phyloP scores from a whole-genome alignment of 1,284 basidiomycete species.

The Tilletia horrida region DNA sequence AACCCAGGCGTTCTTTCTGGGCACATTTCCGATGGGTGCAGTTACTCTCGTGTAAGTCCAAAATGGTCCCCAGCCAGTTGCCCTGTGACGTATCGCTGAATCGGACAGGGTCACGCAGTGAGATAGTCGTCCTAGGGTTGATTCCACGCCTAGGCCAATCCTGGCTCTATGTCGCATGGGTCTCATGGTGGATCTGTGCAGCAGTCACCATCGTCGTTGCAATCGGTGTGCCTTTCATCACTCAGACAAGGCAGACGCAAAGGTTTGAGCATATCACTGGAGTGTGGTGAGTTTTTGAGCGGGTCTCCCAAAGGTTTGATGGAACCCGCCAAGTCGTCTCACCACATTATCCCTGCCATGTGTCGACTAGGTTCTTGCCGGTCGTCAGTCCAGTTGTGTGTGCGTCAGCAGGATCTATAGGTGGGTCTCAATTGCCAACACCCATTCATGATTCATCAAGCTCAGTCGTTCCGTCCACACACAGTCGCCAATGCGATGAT shows the following conservation, averaged over 20 bases:
- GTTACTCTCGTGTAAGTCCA: conserved; percentile 61
- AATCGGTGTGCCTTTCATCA: conserved; percentile 67
- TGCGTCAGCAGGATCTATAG: conserved; percentile 65
- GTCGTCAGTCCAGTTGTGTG: conserved; percentile 70
- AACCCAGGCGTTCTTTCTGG: conserved; percentile 66
- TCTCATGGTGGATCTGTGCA: conserved; percentile 71
- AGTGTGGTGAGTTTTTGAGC: conserved; percentile 26
- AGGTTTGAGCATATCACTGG: conserved; percentile 57
- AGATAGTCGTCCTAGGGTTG: conserved; percentile 57
- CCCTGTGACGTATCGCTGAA: no score
- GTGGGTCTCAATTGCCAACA: conserved; percentile 57
- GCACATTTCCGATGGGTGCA: conserved; percentile 69
- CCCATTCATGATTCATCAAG: conserved; percentile 59
- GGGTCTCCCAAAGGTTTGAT: no score
- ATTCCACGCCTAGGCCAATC: conserved; percentile 10
- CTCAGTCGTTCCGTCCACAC: conserved; percentile 56
- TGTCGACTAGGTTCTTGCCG: conserved; percentile 60
- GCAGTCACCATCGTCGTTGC: conserved; percentile 63
- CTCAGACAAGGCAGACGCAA: conserved; percentile 67
- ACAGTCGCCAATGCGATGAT: conserved; percentile 59
- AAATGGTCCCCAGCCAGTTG: no score
- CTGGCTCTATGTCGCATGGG: conserved; percentile 60
- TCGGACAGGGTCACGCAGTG: no score
- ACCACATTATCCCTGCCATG: not conserved
- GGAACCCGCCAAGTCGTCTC: no score